Evolutionary conservation across 2,329 filamentous ascomycete genomes (phyloP).

Genomic region (Alternaria angustiovoidea): DNA sequence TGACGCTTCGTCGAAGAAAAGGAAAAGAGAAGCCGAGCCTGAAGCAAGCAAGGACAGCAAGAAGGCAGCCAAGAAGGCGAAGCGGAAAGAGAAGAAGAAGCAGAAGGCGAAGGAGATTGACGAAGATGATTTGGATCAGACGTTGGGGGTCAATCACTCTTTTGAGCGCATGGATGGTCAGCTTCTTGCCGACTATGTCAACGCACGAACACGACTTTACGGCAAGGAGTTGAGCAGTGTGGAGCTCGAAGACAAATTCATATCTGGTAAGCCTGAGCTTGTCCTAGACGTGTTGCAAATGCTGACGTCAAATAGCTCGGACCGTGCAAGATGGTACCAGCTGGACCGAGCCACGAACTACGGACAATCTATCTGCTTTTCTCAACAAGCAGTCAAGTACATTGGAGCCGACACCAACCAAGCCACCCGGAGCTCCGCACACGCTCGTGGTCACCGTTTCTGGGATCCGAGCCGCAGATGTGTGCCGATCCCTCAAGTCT

Average conservation of each 20-base stretch:
- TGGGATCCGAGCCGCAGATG: constrained; percentile 84
- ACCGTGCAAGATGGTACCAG: constrained; percentile 81
- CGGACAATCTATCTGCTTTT: constrained; percentile 80
- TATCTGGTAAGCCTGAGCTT: constrained; percentile 67
- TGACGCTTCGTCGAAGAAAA: constrained; percentile 48
- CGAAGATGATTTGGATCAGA: constrained; percentile 61
- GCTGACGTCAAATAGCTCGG: constrained; percentile 61
- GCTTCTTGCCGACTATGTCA: constrained; percentile 84
- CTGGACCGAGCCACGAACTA: constrained; percentile 71
- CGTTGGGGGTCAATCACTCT: constrained; percentile 73
- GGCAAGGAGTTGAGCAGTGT: constrained; percentile 81
- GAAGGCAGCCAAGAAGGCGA: constrained; percentile 47
- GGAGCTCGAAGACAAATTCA: constrained; percentile 82
- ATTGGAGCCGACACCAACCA: constrained; percentile 70
- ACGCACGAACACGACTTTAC: constrained; percentile 78
- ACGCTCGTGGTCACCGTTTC: constrained; percentile 88
- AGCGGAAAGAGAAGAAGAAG: constrained; percentile 65
- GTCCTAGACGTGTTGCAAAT: not conserved
- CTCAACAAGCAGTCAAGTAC: constrained; percentile 71
- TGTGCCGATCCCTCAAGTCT: constrained; percentile 80
- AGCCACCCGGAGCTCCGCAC: constrained; percentile 69
- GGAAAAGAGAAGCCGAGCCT: constrained; percentile 51
- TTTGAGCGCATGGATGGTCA: constrained; percentile 84
- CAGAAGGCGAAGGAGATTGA: constrained; percentile 69
- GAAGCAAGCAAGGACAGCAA: constrained; percentile 46